Conservation (phyloP, 371 early-diverging fungal species). For the Syncephalis fuscata region DNA sequence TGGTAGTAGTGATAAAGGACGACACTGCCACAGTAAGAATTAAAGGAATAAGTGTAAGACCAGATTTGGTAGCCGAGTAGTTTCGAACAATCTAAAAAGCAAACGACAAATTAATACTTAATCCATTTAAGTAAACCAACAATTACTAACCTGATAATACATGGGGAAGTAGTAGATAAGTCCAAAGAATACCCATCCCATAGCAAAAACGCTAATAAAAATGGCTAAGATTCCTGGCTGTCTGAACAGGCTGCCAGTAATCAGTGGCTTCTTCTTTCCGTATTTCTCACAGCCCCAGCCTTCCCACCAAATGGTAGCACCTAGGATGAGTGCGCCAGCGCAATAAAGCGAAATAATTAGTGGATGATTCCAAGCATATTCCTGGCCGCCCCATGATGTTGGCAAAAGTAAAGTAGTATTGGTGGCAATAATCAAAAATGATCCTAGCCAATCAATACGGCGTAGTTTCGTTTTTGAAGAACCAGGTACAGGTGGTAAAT, state of each 20-base stretch:
- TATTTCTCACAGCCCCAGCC: conserved; percentile 27
- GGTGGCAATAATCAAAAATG: conserved; percentile 15
- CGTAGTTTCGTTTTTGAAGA: conserved; percentile 28
- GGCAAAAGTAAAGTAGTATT: conserved; percentile 27
- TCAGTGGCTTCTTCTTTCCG: conserved; percentile 28
- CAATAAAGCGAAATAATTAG: conserved; percentile 29
- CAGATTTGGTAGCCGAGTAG: too few relatives aligned
- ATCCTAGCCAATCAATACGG: conserved; percentile 44
- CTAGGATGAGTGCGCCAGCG: conserved; percentile 18
- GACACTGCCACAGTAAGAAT: too few relatives aligned
- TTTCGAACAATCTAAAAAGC: too few relatives aligned
- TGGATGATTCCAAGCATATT: conserved; percentile 22
- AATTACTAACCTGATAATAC: conserved; percentile 21
- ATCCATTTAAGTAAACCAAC: too few relatives aligned
- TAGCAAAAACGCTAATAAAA: conserved; percentile 24
- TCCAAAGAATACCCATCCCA: conserved; percentile 52
- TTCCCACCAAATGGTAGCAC: conserved; percentile 27
- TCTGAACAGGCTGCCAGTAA: conserved; percentile 13
- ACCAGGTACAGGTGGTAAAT: conserved; percentile 13
- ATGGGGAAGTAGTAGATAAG: conserved; percentile 55
- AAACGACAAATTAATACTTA: too few relatives aligned
- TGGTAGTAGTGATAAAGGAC: too few relatives aligned
- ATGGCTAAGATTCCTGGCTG: conserved; percentile 36
- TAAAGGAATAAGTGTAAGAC: too few relatives aligned
- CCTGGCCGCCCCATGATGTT: conserved; percentile 25